A percentile compares a stretch with the other conserved stretches of the same genome.
Evolutionary conservation across 2,329 filamentous ascomycete genomes (phyloP).

Genomic region (Trichoderma sp.): DNA sequence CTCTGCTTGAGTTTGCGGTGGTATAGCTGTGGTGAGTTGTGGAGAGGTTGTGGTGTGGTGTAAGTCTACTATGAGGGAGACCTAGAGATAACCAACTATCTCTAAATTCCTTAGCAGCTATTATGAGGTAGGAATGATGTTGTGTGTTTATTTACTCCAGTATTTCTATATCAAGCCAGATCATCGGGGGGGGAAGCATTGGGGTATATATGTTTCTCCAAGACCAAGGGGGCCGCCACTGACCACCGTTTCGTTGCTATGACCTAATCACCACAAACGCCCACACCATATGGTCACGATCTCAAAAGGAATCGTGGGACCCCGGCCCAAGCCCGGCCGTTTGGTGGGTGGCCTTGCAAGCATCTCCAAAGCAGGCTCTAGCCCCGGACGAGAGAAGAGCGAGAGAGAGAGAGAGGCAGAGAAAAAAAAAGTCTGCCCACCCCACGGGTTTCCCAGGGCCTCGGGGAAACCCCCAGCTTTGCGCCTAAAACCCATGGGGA

Average conservation of each 20-base stretch:
- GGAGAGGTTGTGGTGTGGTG: background rate
- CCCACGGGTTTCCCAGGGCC: slow-evolving; percentile 15
- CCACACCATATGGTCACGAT: slow-evolving; percentile 22
- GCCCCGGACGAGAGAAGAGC: background rate
- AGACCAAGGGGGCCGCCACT: slow-evolving; percentile 9
- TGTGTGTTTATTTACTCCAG: background rate
- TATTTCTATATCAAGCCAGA: slow-evolving; percentile 1
- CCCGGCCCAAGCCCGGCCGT: slow-evolving; percentile 24
- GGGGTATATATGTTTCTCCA: slow-evolving; percentile 25
- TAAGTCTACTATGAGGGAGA: background rate
- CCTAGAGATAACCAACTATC: background rate
- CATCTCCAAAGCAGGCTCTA: slow-evolving; percentile 7
- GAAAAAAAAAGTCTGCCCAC: slow-evolving; percentile 13
- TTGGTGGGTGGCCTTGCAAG: slow-evolving; percentile 21
- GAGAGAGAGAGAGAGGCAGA: background rate
- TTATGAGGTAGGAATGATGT: slow-evolving; percentile 5
- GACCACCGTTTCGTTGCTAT: slow-evolving; percentile 8
- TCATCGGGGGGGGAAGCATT: slow-evolving; percentile 7
- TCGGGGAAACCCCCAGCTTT: slow-evolving; percentile 19
- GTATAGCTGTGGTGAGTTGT: background rate
- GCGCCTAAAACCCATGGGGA: slow-evolving; percentile 6
- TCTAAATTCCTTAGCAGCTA: background rate
- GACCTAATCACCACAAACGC: slow-evolving; percentile 18
- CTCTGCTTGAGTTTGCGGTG: background rate
- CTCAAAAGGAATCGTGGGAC: slow-evolving; percentile 18